Base-by-base conservation (phyloP, 768 basidiomycete genomes). In the Serendipita sp. region DNA sequence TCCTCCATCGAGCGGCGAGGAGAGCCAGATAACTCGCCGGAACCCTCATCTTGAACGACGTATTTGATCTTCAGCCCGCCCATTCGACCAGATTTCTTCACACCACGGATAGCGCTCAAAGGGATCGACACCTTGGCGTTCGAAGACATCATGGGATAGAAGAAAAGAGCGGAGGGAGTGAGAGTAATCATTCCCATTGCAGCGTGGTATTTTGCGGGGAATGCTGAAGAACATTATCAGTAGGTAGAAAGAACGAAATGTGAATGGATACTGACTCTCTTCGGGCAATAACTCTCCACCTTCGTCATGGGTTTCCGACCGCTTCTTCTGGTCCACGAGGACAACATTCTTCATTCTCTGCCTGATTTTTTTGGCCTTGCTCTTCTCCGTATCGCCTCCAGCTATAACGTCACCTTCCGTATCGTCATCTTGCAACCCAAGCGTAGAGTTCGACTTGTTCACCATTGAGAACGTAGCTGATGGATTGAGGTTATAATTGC, bases 141-240 rank as follows among this genome's bases (percentile, higher is more conserved):
- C 5, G 74, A 70, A 31, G 78, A 75, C 65, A 78, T 71, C 63
- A 86, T 68, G 0, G 82, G 74, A 2, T 83, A 82, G 69, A 85
- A 85, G 66, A 73, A 76, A 17, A 87, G 65, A 20, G 71, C 70
- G 16, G 72, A 73, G 22, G 72, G 61, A 3, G 82, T 81, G 63
- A 86, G 63, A 24, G 82, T 84, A 60, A 86, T 78, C 43, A 85
- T 69, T 1, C 85, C 85, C 1, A 82, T 81, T 3, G 72, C 70
- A 28, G 81, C 76, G 50, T 72, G 72, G 61, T 79, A 75, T 63
- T 85, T 82, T 43, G 82, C 82, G 60, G 82, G 77, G 71, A 80
- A 86, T 0, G 80, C 85, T 86, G 58, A 30, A 17, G 30, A 50
- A 20, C 5, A 48, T n/a, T 5, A 28, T 69, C 75, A 62, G 65